Evolutionary conservation across 768 basidiomycete species (phyloP).

Genomic region (Amanita polypyramis): DNA sequence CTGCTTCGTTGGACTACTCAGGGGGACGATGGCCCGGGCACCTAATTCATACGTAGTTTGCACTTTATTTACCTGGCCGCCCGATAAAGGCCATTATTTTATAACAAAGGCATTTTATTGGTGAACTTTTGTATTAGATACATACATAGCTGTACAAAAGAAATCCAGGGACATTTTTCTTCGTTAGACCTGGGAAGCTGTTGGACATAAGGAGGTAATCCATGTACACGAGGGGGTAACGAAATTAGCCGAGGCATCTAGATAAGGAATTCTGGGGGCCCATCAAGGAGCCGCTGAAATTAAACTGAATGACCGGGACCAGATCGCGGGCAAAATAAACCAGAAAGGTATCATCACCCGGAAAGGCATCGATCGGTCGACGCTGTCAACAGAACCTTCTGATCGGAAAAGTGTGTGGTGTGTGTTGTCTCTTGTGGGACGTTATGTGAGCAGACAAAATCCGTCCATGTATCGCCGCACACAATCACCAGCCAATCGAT

Average conservation of each 20-base stretch:
- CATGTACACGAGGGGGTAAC: neutral
- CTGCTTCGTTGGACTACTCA: slow-evolving; percentile 10
- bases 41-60: neutral
- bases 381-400: slow-evolving; percentile 5
- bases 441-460: neutral
- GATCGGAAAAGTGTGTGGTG: slow-evolving; percentile 4
- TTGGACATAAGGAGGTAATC: neutral
- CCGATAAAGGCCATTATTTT: too few relatives aligned
- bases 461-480: neutral
- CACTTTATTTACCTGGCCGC: slow-evolving; percentile 4
- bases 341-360: neutral
- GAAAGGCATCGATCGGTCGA: slow-evolving; percentile 4
- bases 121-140: slow-evolving; percentile 7
- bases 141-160: slow-evolving; percentile 6
- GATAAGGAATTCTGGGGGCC: slow-evolving; percentile 2
- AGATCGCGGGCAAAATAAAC: slow-evolving; percentile 1
- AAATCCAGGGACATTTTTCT: neutral
- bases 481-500: slow-evolving; percentile 1
- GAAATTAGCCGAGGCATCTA: neutral
- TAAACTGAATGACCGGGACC: neutral
- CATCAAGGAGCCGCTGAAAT: neutral
- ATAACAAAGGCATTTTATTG: slow-evolving; percentile 12
- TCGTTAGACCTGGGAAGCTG: neutral
- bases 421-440: neutral
- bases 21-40: neutral